Percentiles rank a stretch among this genome's conserved stretches.
Conservation (phyloP, 352 stramenopile species). For the Blastocystis sp. region DNA sequence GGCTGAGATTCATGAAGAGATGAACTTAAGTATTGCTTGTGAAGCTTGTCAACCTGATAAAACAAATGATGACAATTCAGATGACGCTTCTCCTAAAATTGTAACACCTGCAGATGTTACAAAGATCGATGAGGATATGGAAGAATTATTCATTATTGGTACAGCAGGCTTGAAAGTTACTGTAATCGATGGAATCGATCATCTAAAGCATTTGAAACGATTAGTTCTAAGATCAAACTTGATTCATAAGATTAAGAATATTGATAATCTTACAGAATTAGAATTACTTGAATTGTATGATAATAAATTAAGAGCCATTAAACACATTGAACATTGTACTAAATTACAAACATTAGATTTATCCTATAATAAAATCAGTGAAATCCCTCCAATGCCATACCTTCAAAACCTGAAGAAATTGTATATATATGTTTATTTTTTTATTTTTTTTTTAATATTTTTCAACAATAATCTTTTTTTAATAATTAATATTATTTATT, state of each 20-base stretch:
- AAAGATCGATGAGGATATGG: constrained; percentile 25
- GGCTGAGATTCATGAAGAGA: too few species aligned
- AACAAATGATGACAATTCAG: too few species aligned
- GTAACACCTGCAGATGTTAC: constrained; percentile 30
- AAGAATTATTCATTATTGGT: constrained; percentile 33
- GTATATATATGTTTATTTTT: neutral
- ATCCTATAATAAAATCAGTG: constrained; percentile 33
- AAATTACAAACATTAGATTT: constrained; percentile 31
- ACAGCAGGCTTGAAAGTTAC: constrained; percentile 31
- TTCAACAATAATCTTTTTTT: too few species aligned
- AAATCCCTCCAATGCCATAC: constrained; percentile 12
- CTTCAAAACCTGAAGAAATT: constrained; percentile 21
- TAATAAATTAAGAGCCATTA: constrained; percentile 31
- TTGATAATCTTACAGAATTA: constrained; percentile 26
- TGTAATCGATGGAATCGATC: constrained; percentile 32
- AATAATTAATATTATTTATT: too few species aligned
- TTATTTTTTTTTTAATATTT: too few species aligned
- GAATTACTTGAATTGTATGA: constrained; percentile 34
- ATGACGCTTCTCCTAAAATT: too few species aligned
- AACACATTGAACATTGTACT: constrained; percentile 29
- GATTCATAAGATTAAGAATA: constrained; percentile 38
- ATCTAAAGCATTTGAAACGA: constrained; percentile 22
- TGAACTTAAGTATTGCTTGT: too few species aligned
- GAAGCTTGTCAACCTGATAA: too few species aligned
- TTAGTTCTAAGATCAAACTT: constrained; percentile 30